These are phyloP conservation scores for Wickerhamomyces xylosicus DNA, from an alignment of 805 yeast species.

Conservation along the genomic window DNA sequence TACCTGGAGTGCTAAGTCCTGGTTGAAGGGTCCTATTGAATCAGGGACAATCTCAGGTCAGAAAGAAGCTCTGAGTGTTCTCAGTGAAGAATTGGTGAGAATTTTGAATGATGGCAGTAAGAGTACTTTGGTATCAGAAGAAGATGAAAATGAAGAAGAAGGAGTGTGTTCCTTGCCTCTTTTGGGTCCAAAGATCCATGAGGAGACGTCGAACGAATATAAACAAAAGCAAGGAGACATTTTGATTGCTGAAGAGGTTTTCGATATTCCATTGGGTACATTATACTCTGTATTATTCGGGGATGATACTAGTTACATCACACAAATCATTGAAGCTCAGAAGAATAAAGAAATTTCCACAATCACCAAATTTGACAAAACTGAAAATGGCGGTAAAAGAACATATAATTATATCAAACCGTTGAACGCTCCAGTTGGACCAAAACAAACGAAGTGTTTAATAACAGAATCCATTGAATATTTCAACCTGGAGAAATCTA, in stretches of 20 bases:
- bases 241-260: conserved; percentile 34
- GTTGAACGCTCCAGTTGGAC: conserved; percentile 76
- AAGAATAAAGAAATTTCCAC: conserved; percentile 47
- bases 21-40: conserved; percentile 72
- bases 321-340: conserved; percentile 40
- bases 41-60: conserved; percentile 69
- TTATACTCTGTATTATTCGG: conserved; percentile 53
- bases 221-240: conserved; percentile 38
- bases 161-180: conserved; percentile 18
- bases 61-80: conserved; percentile 39
- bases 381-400: conserved; percentile 26
- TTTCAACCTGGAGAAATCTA: conserved; percentile 42
- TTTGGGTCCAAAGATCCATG: conserved; percentile 29
- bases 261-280: conserved; percentile 60
- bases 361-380: conserved; percentile 31
- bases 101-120: conserved; percentile 5
- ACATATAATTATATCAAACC: conserved; percentile 63
- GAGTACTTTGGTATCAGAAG: conserved; percentile 6
- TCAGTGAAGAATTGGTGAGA: conserved; percentile 32
- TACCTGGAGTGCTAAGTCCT: conserved; percentile 67
- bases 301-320: conserved; percentile 38
- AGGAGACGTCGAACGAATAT: conserved; percentile 27
- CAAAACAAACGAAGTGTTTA: conserved; percentile 73
- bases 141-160: conserved; percentile 12
- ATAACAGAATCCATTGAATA: conserved; percentile 50